Conservation (phyloP, 1,284 basidiomycete species). For the Clitocybe nebularis region DNA sequence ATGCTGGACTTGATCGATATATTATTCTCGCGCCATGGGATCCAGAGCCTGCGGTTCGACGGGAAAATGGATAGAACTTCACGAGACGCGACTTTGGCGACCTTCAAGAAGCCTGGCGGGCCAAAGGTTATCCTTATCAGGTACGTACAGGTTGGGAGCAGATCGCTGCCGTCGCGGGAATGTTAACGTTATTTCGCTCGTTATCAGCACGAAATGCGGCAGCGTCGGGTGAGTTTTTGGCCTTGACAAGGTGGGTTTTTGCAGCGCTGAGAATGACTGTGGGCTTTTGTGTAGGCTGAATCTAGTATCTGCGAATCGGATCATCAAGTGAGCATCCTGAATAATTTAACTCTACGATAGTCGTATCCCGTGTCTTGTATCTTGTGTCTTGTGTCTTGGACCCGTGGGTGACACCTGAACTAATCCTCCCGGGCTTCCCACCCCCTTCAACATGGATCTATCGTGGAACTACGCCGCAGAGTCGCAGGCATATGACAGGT, state of each 20-base stretch:
- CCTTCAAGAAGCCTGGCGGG: constrained; percentile 50
- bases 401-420: too few relatives aligned
- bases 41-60: constrained; percentile 59
- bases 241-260: too few relatives aligned
- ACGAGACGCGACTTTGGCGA: constrained; percentile 44
- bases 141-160: too few relatives aligned
- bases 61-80: constrained; percentile 55
- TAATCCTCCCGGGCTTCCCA: too few relatives aligned
- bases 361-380: too few relatives aligned
- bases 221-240: constrained; percentile 49
- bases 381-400: too few relatives aligned
- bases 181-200: too few relatives aligned
- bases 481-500: constrained; percentile 62
- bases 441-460: constrained; percentile 69
- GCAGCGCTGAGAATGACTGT: background rate
- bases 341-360: background rate
- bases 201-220: constrained; percentile 55
- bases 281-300: constrained; percentile 38
- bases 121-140: constrained; percentile 63
- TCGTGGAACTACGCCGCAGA: constrained; percentile 72
- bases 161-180: too few relatives aligned
- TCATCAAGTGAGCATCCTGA: constrained; percentile 50
- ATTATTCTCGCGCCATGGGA: constrained; percentile 52
- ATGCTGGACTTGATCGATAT: constrained; percentile 65
- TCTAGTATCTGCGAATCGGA: constrained; percentile 61